Conservation (phyloP, 148 eudicot genomes). For the Vaccinium vitisidaea region DNA sequence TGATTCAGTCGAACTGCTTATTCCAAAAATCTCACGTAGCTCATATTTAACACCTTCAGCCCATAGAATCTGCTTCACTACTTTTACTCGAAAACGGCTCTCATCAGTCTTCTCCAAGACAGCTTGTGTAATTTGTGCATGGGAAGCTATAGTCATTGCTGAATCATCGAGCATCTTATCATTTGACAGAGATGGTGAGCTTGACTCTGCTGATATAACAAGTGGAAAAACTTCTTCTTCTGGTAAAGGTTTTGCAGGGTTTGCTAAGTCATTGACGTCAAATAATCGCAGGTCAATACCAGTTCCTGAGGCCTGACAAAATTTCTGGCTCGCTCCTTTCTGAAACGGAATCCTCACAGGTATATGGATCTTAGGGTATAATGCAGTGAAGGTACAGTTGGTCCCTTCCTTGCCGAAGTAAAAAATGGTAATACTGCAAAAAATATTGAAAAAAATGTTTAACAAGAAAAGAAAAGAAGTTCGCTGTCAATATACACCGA, state of each 20-base stretch:
- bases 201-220: conserved; percentile 46
- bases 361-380: conserved; percentile 22
- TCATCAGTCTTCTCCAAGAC: conserved; percentile 39
- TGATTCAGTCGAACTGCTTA: conserved; percentile 34
- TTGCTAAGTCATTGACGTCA: conserved; percentile 33
- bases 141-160: conserved; percentile 17
- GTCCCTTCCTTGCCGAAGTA: conserved; percentile 50
- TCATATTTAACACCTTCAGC: conserved; percentile 48
- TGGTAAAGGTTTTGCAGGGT: conserved; percentile 40
- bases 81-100: conserved; percentile 39
- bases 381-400: conserved; percentile 30
- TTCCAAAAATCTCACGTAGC: conserved; percentile 50
- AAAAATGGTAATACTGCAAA: conserved; percentile 45
- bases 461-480: background rate
- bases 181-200: conserved; percentile 18
- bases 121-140: conserved; percentile 52
- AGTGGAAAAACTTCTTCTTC: conserved; percentile 49
- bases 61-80: conserved; percentile 47
- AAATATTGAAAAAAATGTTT: background rate
- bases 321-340: conserved; percentile 46
- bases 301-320: conserved; percentile 49
- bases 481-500: background rate
- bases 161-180: conserved; percentile 13
- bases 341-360: conserved; percentile 44
- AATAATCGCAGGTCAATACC: conserved; percentile 49